Conservation (phyloP, 129 eudicot genomes). For the Saussurea involucrata region DNA sequence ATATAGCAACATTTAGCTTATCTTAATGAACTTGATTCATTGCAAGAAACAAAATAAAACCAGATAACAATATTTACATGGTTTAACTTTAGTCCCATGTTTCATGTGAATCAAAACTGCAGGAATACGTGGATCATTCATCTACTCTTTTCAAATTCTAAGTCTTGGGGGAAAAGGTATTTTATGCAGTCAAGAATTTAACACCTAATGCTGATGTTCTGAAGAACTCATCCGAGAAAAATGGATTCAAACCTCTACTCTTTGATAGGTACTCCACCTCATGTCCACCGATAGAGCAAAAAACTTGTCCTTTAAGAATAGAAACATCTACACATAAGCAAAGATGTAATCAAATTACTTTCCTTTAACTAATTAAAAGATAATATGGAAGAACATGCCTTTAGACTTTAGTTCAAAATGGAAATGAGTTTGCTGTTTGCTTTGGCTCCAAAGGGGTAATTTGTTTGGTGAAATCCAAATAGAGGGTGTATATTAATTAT, state of each 20-base stretch:
- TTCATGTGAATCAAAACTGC: constrained; percentile 29
- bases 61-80: too few species aligned
- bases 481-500: not conserved
- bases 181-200: constrained; percentile 74
- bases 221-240: constrained; percentile 41
- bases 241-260: constrained; percentile 61
- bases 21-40: too few species aligned
- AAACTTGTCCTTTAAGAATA: too few species aligned
- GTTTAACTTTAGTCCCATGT: not conserved
- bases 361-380: not conserved
- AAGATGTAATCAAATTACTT: not conserved
- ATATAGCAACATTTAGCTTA: too few species aligned
- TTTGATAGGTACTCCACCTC: too few species aligned
- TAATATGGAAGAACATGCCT: too few species aligned
- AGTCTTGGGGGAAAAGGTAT: constrained; percentile 75
- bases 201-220: constrained; percentile 70
- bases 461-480: not conserved
- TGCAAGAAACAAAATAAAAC: too few species aligned
- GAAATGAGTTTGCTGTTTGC: not conserved
- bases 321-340: too few species aligned
- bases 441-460: not conserved
- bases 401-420: too few species aligned
- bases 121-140: constrained; percentile 98
- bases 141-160: constrained; percentile 72
- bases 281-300: too few species aligned